These are phyloP conservation scores for Candida nonsorbophila DNA, from an alignment of 805 yeast genomes.

Conservation along the genomic window DNA sequence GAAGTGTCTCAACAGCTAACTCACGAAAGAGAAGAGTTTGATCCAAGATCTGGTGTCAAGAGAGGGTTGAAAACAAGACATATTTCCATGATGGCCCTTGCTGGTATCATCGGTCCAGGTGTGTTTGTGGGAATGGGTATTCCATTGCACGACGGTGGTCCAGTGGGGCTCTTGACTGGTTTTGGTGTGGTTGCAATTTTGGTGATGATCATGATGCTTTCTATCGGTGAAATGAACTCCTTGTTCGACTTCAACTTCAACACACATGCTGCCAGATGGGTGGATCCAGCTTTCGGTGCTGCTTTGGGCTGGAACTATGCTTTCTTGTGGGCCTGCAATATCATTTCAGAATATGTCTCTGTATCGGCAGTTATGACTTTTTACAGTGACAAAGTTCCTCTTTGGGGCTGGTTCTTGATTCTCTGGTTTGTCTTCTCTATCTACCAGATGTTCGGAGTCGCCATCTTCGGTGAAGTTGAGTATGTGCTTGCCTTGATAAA, in stretches of 20 bases:
- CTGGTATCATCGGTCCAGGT: conserved; percentile 42
- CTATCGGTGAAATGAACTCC: conserved; percentile 35
- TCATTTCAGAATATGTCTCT: conserved; percentile 43
- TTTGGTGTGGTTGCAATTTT: conserved; percentile 43
- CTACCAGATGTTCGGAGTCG: conserved; percentile 36
- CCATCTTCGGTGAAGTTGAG: conserved; percentile 24
- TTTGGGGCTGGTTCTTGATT: conserved; percentile 42
- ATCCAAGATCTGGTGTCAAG: conserved; percentile 29
- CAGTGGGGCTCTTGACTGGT: conserved; percentile 45
- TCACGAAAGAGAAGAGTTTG: conserved; percentile 23
- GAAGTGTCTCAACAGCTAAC: no score
- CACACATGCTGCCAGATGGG: conserved; percentile 36
- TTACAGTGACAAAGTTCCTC: conserved; percentile 37
- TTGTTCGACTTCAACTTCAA: conserved; percentile 38
- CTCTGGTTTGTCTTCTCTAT: conserved; percentile 30
- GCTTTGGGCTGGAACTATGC: conserved; percentile 39
- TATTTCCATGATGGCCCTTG: conserved; percentile 18
- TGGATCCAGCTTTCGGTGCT: conserved; percentile 32
- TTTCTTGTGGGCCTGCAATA: conserved; percentile 30
- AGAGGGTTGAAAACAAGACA: conserved; percentile 32
- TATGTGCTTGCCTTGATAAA: conserved; percentile 19
- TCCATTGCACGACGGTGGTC: conserved; percentile 38
- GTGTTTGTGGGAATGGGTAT: conserved; percentile 51
- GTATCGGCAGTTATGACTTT: conserved; percentile 40
- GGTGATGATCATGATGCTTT: conserved; percentile 33